Evolutionary conservation across 768 basidiomycete genomes (phyloP).

Genomic region (Trametes cubensis): DNA sequence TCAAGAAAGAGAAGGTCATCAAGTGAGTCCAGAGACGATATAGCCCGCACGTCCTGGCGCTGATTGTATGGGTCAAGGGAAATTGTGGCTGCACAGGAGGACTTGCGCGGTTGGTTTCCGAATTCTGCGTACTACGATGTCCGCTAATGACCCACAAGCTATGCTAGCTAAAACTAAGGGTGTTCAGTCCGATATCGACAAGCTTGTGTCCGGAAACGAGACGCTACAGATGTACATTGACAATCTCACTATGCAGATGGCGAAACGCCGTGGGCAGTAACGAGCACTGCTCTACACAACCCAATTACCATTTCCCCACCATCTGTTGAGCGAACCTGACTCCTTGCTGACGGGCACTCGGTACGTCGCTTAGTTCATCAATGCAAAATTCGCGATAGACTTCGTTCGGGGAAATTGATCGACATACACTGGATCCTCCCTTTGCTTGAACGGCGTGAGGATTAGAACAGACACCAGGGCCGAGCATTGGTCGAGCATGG

Average conservation of each 20-base stretch:
- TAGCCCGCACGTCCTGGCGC: not conserved
- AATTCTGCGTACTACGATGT: not conserved
- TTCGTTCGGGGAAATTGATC: constrained; percentile 40
- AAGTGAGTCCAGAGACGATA: constrained; percentile 51
- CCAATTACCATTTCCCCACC: not conserved
- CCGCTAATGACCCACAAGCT: constrained; percentile 43
- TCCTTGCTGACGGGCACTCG: not conserved
- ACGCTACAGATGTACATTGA: constrained; percentile 90
- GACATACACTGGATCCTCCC: constrained; percentile 41
- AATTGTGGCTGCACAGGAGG: constrained; percentile 73
- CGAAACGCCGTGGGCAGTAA: constrained; percentile 61
- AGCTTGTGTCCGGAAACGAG: constrained; percentile 75
- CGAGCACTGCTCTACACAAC: not conserved
- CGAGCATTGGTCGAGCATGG: not conserved
- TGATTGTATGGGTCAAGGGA: constrained; percentile 53
- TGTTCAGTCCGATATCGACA: constrained; percentile 80
- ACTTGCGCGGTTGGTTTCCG: constrained; percentile 62
- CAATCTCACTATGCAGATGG: constrained; percentile 86
- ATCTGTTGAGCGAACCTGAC: too few species aligned
- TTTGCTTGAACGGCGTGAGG: constrained; percentile 25
- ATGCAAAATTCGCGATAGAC: constrained; percentile 40
- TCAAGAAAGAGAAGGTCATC: constrained; percentile 75
- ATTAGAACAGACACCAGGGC: not conserved
- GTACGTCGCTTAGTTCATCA: constrained; percentile 33
- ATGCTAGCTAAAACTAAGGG: constrained; percentile 66